Percentiles rank a stretch among this genome's conserved stretches.
These are phyloP conservation scores for Diddensiella santjacobensis DNA, from an alignment of 805 yeast species.

Conservation along the genomic window DNA sequence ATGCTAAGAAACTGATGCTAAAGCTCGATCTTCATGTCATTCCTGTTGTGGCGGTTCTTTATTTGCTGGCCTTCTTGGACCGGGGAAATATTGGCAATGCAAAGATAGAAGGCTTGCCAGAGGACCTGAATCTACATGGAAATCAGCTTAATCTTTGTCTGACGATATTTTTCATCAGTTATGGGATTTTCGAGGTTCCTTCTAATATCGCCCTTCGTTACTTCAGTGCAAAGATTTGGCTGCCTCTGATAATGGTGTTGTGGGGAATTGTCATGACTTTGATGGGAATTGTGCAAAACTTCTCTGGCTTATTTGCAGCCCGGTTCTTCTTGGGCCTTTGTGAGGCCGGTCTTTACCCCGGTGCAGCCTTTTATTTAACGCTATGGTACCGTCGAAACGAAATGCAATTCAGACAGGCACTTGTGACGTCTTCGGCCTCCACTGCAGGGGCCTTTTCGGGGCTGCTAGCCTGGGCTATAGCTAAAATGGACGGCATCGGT, in stretches of 20 bases:
- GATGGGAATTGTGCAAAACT: slow-evolving; percentile 31
- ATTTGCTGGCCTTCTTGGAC: slow-evolving; percentile 48
- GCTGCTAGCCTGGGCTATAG: slow-evolving; percentile 37
- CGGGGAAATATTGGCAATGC: slow-evolving; percentile 53
- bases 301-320: slow-evolving; percentile 33
- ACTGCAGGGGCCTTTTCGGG: slow-evolving; percentile 41
- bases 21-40: slow-evolving; percentile 43
- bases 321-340: slow-evolving; percentile 40
- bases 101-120: slow-evolving; percentile 46
- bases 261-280: slow-evolving; percentile 40
- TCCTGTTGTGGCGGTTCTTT: slow-evolving; percentile 44
- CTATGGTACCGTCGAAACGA: slow-evolving; percentile 40
- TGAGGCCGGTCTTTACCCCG: slow-evolving; percentile 45
- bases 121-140: slow-evolving; percentile 40
- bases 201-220: slow-evolving; percentile 35
- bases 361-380: slow-evolving; percentile 38
- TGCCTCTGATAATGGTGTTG: slow-evolving; percentile 35
- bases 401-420: slow-evolving; percentile 36
- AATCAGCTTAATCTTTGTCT: slow-evolving; percentile 44
- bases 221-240: slow-evolving; percentile 37
- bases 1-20: slow-evolving; percentile 25
- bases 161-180: slow-evolving; percentile 37
- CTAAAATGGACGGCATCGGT: slow-evolving; percentile 45
- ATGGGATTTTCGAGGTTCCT: slow-evolving; percentile 39
- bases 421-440: slow-evolving; percentile 37